Percentiles rank a stretch among this genome's conserved stretches.
Evolutionary conservation across 768 basidiomycete genomes (phyloP).

Genomic region (Suillus cothurnatus): DNA sequence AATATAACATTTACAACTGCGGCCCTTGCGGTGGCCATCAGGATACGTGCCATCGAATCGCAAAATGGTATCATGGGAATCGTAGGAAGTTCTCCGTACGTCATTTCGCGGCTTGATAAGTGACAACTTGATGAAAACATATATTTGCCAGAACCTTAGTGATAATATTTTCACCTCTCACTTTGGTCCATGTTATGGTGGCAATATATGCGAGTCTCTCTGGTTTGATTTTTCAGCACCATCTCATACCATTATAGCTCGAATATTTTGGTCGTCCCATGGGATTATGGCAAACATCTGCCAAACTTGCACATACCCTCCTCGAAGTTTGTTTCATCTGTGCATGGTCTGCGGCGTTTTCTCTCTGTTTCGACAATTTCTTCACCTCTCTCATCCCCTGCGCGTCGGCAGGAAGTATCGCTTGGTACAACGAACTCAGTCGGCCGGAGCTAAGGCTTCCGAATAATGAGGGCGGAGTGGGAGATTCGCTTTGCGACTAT

Average conservation of each 20-base stretch:
- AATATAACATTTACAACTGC: conserved; percentile 83
- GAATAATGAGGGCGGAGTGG: conserved; percentile 47
- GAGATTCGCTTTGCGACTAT: conserved; percentile 66
- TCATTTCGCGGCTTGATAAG: conserved; percentile 13
- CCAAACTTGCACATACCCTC: conserved; percentile 84
- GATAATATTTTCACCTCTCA: conserved; percentile 83
- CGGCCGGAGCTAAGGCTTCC: conserved; percentile 33
- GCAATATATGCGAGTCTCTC: conserved; percentile 74
- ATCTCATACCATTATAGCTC: conserved; percentile 49
- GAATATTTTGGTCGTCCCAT: conserved; percentile 93
- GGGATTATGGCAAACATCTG: conserved; percentile 90
- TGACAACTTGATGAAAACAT: not conserved
- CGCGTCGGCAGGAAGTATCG: conserved; percentile 53
- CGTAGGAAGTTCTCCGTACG: conserved; percentile 82
- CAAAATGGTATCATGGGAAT: conserved; percentile 58
- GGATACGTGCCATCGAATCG: conserved; percentile 63
- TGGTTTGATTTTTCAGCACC: conserved; percentile 11
- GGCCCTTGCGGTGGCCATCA: conserved; percentile 78
- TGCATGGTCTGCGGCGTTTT: conserved; percentile 89
- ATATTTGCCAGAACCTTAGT: conserved; percentile 60
- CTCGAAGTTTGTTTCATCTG: conserved; percentile 90
- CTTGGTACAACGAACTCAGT: conserved; percentile 78
- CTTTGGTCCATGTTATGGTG: conserved; percentile 81
- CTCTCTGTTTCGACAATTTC: conserved; percentile 89
- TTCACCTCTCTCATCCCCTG: conserved; percentile 87